phyloP scores from a whole-genome alignment of 331 rosid genomes.

The Saraca asoca region DNA sequence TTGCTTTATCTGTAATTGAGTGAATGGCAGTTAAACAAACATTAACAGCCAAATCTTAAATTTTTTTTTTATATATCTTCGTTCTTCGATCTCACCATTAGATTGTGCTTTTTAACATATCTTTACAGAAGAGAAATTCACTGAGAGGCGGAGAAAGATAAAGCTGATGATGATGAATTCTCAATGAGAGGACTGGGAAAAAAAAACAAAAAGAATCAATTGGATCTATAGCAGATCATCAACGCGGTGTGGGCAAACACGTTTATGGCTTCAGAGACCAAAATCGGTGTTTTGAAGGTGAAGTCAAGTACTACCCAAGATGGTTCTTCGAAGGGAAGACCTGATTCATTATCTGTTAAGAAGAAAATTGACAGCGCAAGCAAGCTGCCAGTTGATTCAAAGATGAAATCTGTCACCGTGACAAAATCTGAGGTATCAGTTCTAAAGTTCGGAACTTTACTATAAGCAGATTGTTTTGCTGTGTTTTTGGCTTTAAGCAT shows the following conservation, averaged over 20 bases:
- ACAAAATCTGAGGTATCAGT: conserved; percentile 66
- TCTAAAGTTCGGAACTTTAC: conserved; percentile 20
- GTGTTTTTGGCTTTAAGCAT: background rate
- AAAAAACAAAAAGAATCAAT: conserved; percentile 12
- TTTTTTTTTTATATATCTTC: background rate
- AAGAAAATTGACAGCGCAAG: conserved; percentile 57
- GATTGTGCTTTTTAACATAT: background rate
- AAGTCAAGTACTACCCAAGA: conserved; percentile 50
- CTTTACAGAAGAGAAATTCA: background rate
- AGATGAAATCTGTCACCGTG: conserved; percentile 49
- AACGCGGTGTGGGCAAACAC: background rate
- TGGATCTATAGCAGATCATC: conserved; percentile 37
- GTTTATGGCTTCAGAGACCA: conserved; percentile 60
- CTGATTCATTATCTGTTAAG: conserved; percentile 49
- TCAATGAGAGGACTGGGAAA: conserved; percentile 14
- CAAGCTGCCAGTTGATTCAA: conserved; percentile 53
- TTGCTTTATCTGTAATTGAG: background rate
- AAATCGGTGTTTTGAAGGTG: conserved; percentile 46
- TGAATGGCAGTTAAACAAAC: conserved; percentile 30
- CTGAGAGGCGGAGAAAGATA: conserved; percentile 15
- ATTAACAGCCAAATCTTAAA: conserved; percentile 17
- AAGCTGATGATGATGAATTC: conserved; percentile 26
- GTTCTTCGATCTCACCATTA: background rate
- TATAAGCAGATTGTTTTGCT: background rate
- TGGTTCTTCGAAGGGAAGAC: conserved; percentile 61